Evolutionary conservation across 1,284 basidiomycete species (phyloP), one percentile per base, ranked within the genome.

Genomic region (Sporisorium sorghi): DNA sequence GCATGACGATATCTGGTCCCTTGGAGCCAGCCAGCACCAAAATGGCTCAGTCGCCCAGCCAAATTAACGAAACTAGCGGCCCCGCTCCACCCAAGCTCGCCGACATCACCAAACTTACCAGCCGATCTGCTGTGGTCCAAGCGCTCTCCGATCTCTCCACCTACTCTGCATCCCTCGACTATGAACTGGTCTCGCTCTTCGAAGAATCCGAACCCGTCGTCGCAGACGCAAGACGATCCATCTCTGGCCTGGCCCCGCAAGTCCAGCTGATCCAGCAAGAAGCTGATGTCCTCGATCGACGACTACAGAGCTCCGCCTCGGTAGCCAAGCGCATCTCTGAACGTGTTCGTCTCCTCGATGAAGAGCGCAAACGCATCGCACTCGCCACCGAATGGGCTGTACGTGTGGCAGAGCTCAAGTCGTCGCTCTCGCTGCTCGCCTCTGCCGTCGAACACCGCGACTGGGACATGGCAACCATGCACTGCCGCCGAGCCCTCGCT

Each of bases 401-500:
- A 0, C 91, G 93, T 83, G 91, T 94, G 47, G 90, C 94, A 86
- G 93, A 96, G 73, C 89, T 97, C 77, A 97, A 95, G 88, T 92
- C 92, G 67, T 93, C 94, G 0, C 87, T 99, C 24, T 86, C 89
- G 30, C 90, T 90, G 17, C 87, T 97, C 9, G 90, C 91, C 65
- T 85, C 87, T 0, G 89, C 93, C 6, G 94, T 98, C 39, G 91
- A 93, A 39, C 88, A 87, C 60, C 89, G 91, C 73, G 97, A 99
- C 83, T 99, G 96, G 95, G 96, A 98, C 83, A 90, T 92, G 15
- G 96, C 96, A 1, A 91, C 93, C 0, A 88, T 93, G 70, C 91
- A 94, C 80, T 97, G 95, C 85, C 90, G 92, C 19, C 87, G 93
- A 32, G 96, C 94, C 1, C 94, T 95, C 90, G 87, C 90, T 0